Evolutionary conservation across 352 stramenopile genomes (phyloP), one percentile per base, ranked within the genome.

Genomic region (Pythium scleroteichum): DNA sequence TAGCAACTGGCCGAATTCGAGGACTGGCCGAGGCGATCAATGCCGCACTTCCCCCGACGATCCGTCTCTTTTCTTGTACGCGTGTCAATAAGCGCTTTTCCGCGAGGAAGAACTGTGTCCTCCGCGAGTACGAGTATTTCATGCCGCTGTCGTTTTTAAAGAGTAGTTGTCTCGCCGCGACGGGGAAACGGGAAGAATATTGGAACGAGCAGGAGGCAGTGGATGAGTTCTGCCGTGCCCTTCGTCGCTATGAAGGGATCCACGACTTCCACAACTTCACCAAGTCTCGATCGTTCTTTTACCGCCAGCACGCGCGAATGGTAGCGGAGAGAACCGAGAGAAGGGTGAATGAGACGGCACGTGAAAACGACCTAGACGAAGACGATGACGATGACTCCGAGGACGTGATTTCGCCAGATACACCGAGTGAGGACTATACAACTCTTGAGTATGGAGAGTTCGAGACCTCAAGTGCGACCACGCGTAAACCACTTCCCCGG

Each of bases 191-290:
- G 9, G 26, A 19, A 2, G 3, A 54, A 19, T 45, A 66, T 7
- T 71, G 79, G 38, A 62, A 85, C 52, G 61, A 72, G 29, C 71
- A 87, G 1, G 60, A 72, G 24, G 78, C 73, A 4, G 58, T 84
- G 0, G 62, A 72, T 0, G 62, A 76, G 42, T 87, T 92, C 62
- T 85, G 68, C 20, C 60, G 59, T 7, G 70, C 77, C 1, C 58
- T 94, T 16, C 71, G 78, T 8, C 67, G 69, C 19, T 96, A 94
- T 56, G 79, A 95, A 71, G 89, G 89, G 48, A 92, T 92, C 51
- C 80, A 95, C 56, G 87, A 92, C 61, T 97, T 96, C 52, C 89
- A 97, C 82, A 97, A 97, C 60, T 97, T 95, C 53, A 96, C 87
- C 40, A 94, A 92, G 48, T 84, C 82, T 16, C 75, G 82, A 2